Conservation (phyloP, 2,329 filamentous ascomycete genomes). For the Fusarium nelsonii region DNA sequence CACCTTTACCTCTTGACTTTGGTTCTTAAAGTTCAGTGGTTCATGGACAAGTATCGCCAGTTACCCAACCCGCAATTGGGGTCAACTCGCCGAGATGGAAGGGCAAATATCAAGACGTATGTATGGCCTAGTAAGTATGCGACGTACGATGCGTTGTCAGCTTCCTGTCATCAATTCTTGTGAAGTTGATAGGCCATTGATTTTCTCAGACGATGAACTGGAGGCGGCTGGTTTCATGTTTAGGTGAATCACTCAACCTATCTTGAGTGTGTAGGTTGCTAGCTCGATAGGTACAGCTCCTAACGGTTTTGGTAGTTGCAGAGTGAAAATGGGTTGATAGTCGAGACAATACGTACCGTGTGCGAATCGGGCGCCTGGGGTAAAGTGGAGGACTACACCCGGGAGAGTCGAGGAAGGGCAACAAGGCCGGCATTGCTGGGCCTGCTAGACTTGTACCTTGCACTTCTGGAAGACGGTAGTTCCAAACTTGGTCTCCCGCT, state of each 20-base stretch:
- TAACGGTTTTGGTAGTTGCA: constrained; percentile 19
- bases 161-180: constrained; percentile 22
- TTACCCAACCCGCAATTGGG: constrained; percentile 23
- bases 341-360: constrained; percentile 31
- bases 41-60: constrained; percentile 6
- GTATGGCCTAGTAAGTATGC: background rate
- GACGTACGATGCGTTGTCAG: constrained; percentile 13
- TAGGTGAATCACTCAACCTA: constrained; percentile 43
- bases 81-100: constrained; percentile 20
- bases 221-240: constrained; percentile 46
- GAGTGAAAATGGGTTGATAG: constrained; percentile 45
- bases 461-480: constrained; percentile 42
- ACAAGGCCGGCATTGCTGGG: constrained; percentile 37
- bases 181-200: constrained; percentile 1
- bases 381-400: constrained; percentile 44
- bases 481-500: constrained; percentile 22
- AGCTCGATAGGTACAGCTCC: constrained; percentile 24
- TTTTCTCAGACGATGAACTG: constrained; percentile 36
- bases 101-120: constrained; percentile 19
- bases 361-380: constrained; percentile 46
- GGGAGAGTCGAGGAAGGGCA: constrained; percentile 34
- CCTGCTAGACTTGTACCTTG: constrained; percentile 27
- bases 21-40: background rate
- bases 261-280: constrained; percentile 21
- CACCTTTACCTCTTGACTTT: background rate